Evolutionary conservation across 306 rosid genomes (phyloP).

Genomic region (Cyclanthera cordifolia): DNA sequence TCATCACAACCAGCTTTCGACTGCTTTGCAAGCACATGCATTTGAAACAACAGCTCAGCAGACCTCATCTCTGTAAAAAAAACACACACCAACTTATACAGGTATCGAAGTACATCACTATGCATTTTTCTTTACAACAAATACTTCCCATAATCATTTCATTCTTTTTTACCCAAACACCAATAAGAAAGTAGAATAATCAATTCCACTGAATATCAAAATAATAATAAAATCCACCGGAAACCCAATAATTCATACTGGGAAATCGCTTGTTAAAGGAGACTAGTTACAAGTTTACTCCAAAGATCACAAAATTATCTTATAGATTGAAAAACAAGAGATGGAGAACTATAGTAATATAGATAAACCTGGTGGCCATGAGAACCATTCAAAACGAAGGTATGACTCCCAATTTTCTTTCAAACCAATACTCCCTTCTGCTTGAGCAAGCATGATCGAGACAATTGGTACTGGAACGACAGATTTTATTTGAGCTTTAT

Average conservation of each 20-base stretch:
- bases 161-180: no score
- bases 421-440: conserved; percentile 72
- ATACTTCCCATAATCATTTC: no score
- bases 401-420: conserved; percentile 67
- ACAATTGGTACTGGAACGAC: conserved; percentile 50
- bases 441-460: conserved; percentile 63
- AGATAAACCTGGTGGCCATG: conserved; percentile 86
- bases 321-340: not conserved
- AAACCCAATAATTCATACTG: not conserved
- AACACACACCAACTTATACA: not conserved
- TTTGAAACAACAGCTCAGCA: conserved; percentile 74
- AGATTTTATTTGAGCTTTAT: conserved; percentile 41
- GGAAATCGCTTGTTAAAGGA: not conserved
- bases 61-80: conserved; percentile 51
- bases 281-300: not conserved
- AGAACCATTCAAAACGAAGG: conserved; percentile 63
- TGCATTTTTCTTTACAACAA: not conserved
- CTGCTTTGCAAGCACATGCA: conserved; percentile 70
- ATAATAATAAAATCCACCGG: no score
- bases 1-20: conserved; percentile 23
- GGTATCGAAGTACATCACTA: no score
- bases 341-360: not conserved
- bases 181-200: no score
- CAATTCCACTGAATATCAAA: no score
- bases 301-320: not conserved